These are phyloP conservation scores for Chlamydomonas incerta DNA, from an alignment of 139 green algal species.

Conservation along the genomic window DNA sequence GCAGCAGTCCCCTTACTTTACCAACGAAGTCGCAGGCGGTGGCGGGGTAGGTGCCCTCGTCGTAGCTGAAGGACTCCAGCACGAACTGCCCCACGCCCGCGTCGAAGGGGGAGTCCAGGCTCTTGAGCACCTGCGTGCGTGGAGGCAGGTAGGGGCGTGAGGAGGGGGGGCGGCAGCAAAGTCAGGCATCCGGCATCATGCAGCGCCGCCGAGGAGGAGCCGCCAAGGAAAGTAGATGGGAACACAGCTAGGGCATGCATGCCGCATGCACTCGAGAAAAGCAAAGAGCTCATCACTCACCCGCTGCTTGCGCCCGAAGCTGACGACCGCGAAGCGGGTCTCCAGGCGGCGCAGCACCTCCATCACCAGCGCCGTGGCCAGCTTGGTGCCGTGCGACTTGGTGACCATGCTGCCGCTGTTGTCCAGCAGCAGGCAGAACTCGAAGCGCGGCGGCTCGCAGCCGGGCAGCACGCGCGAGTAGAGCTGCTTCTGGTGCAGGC, in stretches of 20 bases:
- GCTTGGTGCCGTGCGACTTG: conserved; percentile 46
- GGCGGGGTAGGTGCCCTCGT: conserved; percentile 51
- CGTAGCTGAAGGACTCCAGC: conserved; percentile 48
- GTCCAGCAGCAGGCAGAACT: conserved; percentile 58
- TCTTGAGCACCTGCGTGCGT: conserved; percentile 53
- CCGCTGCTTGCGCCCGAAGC: conserved; percentile 52
- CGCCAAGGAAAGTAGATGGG: too few species aligned
- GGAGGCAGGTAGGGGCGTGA: not conserved
- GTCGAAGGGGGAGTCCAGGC: conserved; percentile 41
- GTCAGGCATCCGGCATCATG: too few species aligned
- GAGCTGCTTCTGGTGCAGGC: conserved; percentile 19
- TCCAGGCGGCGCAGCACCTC: conserved; percentile 56
- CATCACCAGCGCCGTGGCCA: conserved; percentile 52
- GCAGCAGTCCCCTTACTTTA: too few species aligned
- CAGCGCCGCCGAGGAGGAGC: too few species aligned
- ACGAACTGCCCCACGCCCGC: conserved; percentile 37
- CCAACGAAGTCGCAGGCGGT: conserved; percentile 50
- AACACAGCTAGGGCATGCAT: too few species aligned
- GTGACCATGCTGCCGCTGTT: conserved; percentile 61
- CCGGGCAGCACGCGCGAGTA: conserved; percentile 8
- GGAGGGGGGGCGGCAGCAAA: too few species aligned
- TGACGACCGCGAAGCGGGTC: conserved; percentile 50
- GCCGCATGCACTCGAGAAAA: too few species aligned
- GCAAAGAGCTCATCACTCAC: not conserved
- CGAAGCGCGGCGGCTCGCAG: conserved; percentile 26